These are phyloP conservation scores for Diaporthe sp. DNA, from an alignment of 2,329 filamentous ascomycete genomes.

Conservation along the genomic window DNA sequence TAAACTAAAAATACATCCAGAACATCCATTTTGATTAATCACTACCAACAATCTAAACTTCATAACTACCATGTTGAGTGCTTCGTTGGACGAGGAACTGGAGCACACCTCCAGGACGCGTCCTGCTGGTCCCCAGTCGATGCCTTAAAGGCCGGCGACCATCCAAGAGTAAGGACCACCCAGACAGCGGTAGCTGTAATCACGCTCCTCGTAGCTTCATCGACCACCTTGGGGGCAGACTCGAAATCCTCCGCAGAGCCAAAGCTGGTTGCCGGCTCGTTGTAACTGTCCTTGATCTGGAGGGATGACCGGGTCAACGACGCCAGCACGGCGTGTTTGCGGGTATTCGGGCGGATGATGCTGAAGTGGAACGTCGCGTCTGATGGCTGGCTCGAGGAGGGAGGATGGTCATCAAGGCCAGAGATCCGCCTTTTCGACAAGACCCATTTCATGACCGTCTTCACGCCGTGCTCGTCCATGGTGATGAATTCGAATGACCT, in stretches of 20 bases:
- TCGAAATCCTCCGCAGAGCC: conserved; percentile 5
- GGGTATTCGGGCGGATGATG: conserved; percentile 23
- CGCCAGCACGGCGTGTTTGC: conserved; percentile 35
- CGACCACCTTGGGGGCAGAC: not conserved
- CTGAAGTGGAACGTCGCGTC: conserved; percentile 33
- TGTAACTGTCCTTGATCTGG: conserved; percentile 34
- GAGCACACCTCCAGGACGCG: conserved; percentile 5
- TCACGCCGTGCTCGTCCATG: conserved; percentile 1
- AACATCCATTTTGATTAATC: not conserved
- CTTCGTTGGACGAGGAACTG: conserved; percentile 11
- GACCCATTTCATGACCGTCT: conserved; percentile 19
- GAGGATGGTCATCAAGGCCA: not conserved
- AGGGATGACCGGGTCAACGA: conserved; percentile 20
- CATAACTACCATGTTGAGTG: not conserved
- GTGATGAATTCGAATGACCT: conserved; percentile 28
- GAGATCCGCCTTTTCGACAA: conserved; percentile 13
- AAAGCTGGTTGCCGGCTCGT: conserved; percentile 12
- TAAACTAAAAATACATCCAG: too few relatives aligned
- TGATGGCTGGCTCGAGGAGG: not conserved
- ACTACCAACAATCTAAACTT: not conserved
- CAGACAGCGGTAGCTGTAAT: conserved; percentile 32
- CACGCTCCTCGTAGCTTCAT: conserved; percentile 21
- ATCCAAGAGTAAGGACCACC: conserved; percentile 34
- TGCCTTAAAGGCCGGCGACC: conserved; percentile 30
- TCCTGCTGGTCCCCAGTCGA: not conserved